Evolutionary conservation across 805 yeast genomes (phyloP), one percentile per base, ranked within the genome.

Genomic region (Maudiozyma serrabonitensis): DNA sequence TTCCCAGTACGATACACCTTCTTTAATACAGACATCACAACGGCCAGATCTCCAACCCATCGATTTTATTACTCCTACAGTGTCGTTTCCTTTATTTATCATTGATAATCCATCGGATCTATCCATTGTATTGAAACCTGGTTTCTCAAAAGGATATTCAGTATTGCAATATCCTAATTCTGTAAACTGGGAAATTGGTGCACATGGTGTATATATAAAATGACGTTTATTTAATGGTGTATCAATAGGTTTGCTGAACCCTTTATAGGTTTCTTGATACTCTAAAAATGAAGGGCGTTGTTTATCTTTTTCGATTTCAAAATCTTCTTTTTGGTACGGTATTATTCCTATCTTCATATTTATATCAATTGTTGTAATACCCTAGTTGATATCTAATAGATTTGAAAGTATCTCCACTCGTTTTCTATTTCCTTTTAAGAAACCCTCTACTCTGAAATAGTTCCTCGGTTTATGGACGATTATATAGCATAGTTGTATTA

Each of bases 21-120:
- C 90, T 26, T 84, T 71, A 11, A 91, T 72, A 1, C 87, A 81
- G 1, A 84, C 79, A 63, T 84, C 88, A 5, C 89, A 74, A 44
- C 96, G 68, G 0, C 80, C 79, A 34, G 87, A 80, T 53, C 93
- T 72, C 89, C 95, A 93, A 0, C 97, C 97, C 46, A 72, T 74
- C 4, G 68, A 67, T 1, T 87, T 77, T 0, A 86, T 75, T 0
- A 82, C 82, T 3, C 71, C 61, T 0, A 64, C 54, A n/a, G 62
- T 57, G 28, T 54, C 55, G 37, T 61, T 63, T 2, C 51, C 35
- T 13, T 64, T 58, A n/a, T 69, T 68, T 42, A 69, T 65, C 1
- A 80, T 52, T 16, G 69, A 62, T 0, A 82, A 69, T 0, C 82
- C 84, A 9, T 73, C 76, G 0, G 91, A 76, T 52, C 87, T 69